phyloP scores from a whole-genome alignment of 768 basidiomycete species.

The Pulveroboletus sp. region DNA sequence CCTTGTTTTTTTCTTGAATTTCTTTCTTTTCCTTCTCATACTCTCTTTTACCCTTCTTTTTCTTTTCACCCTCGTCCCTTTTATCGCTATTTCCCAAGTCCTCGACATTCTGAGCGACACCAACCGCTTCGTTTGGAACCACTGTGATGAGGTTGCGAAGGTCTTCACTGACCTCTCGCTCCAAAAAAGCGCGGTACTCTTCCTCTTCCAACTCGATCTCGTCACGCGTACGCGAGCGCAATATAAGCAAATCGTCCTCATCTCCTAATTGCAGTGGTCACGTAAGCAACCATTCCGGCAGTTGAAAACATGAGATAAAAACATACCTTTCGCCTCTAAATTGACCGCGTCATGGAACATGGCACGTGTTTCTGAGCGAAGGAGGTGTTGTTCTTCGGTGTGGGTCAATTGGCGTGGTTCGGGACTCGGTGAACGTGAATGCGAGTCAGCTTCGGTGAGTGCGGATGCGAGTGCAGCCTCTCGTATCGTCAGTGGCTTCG shows the following conservation, averaged over 20 bases:
- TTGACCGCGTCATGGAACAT: conserved; percentile 61
- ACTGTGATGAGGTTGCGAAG: conserved; percentile 63
- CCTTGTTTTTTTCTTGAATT: conserved; percentile 10
- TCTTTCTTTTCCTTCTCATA: conserved; percentile 29
- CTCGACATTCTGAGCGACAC: conserved; percentile 22
- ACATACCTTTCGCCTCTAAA: conserved; percentile 10
- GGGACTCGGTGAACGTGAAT: conserved; percentile 54
- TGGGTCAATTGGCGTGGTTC: conserved; percentile 57
- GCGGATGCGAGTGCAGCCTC: conserved; percentile 64
- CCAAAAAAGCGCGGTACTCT: conserved; percentile 78
- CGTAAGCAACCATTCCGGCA: background rate
- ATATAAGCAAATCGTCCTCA: conserved; percentile 65
- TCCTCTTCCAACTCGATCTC: conserved; percentile 76
- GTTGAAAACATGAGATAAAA: background rate
- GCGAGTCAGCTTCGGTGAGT: conserved; percentile 43
- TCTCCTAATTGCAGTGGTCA: conserved; percentile 33
- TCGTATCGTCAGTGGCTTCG: conserved; percentile 71
- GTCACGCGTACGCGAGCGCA: conserved; percentile 72
- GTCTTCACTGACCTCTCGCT: conserved; percentile 77
- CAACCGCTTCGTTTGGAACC: conserved; percentile 21
- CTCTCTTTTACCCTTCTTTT: conserved; percentile 31
- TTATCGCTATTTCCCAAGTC: conserved; percentile 23
- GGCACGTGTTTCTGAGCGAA: conserved; percentile 78
- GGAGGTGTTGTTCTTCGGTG: conserved; percentile 66
- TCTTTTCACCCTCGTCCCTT: conserved; percentile 31